Evolutionary conservation across 2,329 filamentous ascomycete genomes (phyloP).

Genomic region (Pseudogymnoascus sp.): DNA sequence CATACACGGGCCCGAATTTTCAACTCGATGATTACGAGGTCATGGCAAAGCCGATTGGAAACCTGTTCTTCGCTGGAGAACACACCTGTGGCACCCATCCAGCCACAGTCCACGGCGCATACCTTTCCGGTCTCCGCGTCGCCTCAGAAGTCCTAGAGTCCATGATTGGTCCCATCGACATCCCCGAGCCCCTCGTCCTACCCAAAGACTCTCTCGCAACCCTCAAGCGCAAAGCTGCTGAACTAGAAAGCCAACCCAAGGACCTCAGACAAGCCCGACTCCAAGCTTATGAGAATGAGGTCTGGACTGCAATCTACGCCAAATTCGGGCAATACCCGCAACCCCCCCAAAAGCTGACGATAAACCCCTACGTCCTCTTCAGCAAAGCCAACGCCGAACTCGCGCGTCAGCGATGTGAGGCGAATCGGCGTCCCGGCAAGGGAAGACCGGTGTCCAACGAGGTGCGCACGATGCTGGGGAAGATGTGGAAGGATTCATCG

Average conservation of each 20-base stretch:
- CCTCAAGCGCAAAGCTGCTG: slow-evolving; percentile 45
- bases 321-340: slow-evolving; percentile 66
- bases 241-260: slow-evolving; percentile 26
- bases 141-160: slow-evolving; percentile 77
- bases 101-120: slow-evolving; percentile 93
- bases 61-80: slow-evolving; percentile 90
- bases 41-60: slow-evolving; percentile 78
- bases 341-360: slow-evolving; percentile 62
- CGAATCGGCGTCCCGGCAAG: slow-evolving; percentile 54
- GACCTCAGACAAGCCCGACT: slow-evolving; percentile 44
- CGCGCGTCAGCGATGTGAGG: slow-evolving; percentile 51
- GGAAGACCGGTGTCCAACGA: slow-evolving; percentile 65
- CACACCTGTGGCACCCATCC: slow-evolving; percentile 94
- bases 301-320: slow-evolving; percentile 42
- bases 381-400: slow-evolving; percentile 69
- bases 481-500: slow-evolving; percentile 78
- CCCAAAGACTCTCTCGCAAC: slow-evolving; percentile 42
- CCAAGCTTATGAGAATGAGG: slow-evolving; percentile 47
- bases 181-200: slow-evolving; percentile 67
- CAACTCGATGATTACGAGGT: slow-evolving; percentile 80
- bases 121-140: slow-evolving; percentile 82
- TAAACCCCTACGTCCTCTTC: slow-evolving; percentile 84
- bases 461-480: slow-evolving; percentile 74
- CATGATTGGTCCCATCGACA: slow-evolving; percentile 70
- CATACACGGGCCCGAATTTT: slow-evolving; percentile 79